A percentile compares a stretch with the other conserved stretches of the same genome.
These are phyloP conservation scores for Prunus padus DNA, from an alignment of 306 rosid genomes.

Conservation along the genomic window DNA sequence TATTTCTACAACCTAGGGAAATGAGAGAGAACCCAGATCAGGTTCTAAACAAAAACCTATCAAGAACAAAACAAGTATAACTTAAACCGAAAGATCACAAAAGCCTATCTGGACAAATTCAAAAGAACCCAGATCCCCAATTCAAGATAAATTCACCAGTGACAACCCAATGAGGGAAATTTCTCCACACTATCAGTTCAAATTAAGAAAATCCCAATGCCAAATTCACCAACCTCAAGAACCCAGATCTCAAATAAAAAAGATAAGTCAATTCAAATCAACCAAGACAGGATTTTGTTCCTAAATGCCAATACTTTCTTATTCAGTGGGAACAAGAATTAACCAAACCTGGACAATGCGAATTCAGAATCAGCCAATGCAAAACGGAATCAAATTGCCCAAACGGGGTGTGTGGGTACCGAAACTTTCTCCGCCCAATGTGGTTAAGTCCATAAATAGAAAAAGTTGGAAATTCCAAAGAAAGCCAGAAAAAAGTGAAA, in stretches of 20 bases:
- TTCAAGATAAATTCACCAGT: background rate
- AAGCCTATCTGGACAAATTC: background rate
- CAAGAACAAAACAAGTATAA: background rate
- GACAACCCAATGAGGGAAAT: constrained; percentile 1
- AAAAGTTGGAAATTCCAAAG: constrained; percentile 8
- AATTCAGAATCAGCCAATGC: constrained; percentile 16
- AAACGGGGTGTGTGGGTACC: constrained; percentile 14
- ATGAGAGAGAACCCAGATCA: constrained; percentile 25
- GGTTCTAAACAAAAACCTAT: constrained; percentile 1
- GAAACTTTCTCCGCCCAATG: constrained; percentile 18
- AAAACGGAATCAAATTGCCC: constrained; percentile 12
- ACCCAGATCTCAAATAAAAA: background rate
- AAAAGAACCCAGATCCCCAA: constrained; percentile 16
- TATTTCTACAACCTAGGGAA: constrained; percentile 8
- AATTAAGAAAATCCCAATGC: constrained; percentile 1
- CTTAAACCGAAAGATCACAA: no score
- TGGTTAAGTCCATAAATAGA: constrained; percentile 22
- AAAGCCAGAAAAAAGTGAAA: constrained; percentile 11
- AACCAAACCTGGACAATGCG: constrained; percentile 9
- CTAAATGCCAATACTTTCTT: background rate
- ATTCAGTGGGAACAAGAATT: background rate
- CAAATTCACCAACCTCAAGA: constrained; percentile 20
- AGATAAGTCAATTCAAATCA: background rate
- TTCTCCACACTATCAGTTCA: background rate
- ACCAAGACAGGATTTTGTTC: background rate